These are phyloP conservation scores for Nematodospora anomalae DNA, from an alignment of 1,139 yeast species.

Conservation along the genomic window DNA sequence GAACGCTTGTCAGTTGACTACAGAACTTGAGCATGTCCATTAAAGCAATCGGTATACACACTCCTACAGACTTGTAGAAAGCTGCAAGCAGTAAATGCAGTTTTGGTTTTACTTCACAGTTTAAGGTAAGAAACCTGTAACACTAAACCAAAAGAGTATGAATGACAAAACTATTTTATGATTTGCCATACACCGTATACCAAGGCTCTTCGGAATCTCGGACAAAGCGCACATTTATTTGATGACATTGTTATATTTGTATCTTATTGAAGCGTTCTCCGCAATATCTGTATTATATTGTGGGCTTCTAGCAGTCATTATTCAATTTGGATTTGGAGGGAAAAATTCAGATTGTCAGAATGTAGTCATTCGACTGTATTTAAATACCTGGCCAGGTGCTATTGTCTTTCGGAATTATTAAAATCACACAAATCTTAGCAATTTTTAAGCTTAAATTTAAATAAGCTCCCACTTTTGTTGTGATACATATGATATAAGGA, in stretches of 20 bases:
- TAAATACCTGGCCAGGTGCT: neutral
- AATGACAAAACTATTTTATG: too few species aligned
- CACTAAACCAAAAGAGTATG: too few species aligned
- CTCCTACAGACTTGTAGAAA: too few species aligned
- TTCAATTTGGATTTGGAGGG: neutral
- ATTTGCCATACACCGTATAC: too few species aligned
- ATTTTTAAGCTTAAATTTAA: slow-evolving; percentile 12
- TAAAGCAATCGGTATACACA: too few species aligned
- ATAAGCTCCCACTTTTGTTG: slow-evolving; percentile 5
- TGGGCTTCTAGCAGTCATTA: neutral
- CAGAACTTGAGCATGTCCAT: too few species aligned
- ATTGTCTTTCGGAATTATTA: too few species aligned
- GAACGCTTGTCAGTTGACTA: too few species aligned
- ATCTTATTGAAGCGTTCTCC: neutral
- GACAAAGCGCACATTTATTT: neutral
- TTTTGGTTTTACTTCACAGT: too few species aligned
- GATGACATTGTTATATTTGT: neutral
- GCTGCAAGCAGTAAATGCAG: too few species aligned
- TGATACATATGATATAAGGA: too few species aligned
- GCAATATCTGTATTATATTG: neutral
- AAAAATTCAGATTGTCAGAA: neutral
- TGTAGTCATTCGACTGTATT: neutral
- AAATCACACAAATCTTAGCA: slow-evolving; percentile 1
- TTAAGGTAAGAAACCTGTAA: too few species aligned
- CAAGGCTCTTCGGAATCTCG: neutral